Evolutionary conservation across 169 alveolate species (phyloP).

Genomic region (Perkinsus marinus): DNA sequence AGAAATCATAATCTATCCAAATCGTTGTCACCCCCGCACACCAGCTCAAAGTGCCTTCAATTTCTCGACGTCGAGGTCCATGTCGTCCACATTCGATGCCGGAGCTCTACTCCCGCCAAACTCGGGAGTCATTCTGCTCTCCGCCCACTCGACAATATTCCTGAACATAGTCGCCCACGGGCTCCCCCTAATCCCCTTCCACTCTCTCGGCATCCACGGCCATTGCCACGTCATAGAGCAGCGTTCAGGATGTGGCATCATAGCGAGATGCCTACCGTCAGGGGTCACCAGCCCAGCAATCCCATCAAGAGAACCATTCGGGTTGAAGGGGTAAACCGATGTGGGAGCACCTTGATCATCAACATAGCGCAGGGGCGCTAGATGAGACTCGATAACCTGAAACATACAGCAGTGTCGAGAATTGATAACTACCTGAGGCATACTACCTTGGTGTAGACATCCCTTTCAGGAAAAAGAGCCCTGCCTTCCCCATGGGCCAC

Average conservation of each 20-base stretch:
- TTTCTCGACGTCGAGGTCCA: background rate
- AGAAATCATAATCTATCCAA: no score
- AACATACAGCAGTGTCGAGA: background rate
- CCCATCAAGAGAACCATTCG: conserved; percentile 28
- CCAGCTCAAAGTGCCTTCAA: background rate
- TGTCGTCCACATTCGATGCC: background rate
- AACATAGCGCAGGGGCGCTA: conserved; percentile 10
- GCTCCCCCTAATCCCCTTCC: background rate
- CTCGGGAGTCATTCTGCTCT: background rate
- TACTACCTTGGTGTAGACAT: conserved; percentile 2
- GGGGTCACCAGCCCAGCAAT: conserved; percentile 23
- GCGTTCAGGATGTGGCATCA: conserved; percentile 33
- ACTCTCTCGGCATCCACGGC: conserved; percentile 22
- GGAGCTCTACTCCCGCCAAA: background rate
- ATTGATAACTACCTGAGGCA: background rate
- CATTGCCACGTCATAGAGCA: conserved; percentile 19
- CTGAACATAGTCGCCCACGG: background rate
- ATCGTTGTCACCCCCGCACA: background rate
- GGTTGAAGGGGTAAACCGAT: conserved; percentile 26
- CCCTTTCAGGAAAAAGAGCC: conserved; percentile 19
- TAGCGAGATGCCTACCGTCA: conserved; percentile 18
- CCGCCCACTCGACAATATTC: background rate
- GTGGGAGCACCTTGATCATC: conserved; percentile 25
- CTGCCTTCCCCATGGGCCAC: conserved; percentile 26
- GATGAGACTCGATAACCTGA: background rate